Evolutionary conservation across 2,329 filamentous ascomycete species (phyloP).

Genomic region (Claviceps sp.): DNA sequence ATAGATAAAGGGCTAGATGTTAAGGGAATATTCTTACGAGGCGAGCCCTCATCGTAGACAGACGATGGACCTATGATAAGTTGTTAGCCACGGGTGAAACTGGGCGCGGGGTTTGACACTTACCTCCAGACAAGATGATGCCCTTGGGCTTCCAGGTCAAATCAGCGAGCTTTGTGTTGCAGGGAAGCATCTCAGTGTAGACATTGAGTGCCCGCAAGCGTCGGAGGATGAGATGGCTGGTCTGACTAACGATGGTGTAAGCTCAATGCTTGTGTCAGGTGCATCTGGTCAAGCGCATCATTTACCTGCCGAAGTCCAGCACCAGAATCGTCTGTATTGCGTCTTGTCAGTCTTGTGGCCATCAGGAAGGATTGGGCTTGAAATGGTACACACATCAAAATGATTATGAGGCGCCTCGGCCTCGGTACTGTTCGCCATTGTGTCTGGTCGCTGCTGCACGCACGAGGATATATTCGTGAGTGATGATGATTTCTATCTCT

Average conservation of each 20-base stretch:
- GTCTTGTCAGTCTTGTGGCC: not conserved
- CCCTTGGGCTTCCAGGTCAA: conserved; percentile 70
- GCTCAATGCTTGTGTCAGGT: not conserved
- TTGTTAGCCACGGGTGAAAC: conserved; percentile 3
- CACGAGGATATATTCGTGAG: not conserved
- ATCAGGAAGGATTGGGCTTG: not conserved
- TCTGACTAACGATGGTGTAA: conserved; percentile 15
- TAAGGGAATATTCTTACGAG: conserved; percentile 17
- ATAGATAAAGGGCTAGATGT: not conserved
- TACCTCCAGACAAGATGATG: conserved; percentile 45
- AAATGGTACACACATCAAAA: conserved; percentile 3
- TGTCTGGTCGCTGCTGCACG: not conserved
- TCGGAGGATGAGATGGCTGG: conserved; percentile 59
- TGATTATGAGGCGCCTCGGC: conserved; percentile 8
- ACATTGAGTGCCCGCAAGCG: conserved; percentile 45
- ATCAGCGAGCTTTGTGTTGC: conserved; percentile 67
- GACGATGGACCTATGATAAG: conserved; percentile 36
- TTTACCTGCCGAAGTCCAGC: conserved; percentile 44
- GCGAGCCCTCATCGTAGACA: conserved; percentile 67
- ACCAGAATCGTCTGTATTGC: conserved; percentile 48
- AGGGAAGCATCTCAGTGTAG: conserved; percentile 79
- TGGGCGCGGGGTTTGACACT: not conserved
- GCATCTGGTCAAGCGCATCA: not conserved
- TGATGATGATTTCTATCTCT: not conserved
- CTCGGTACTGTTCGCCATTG: conserved; percentile 2